phyloP scores from a whole-genome alignment of 2,329 filamentous ascomycete genomes.

The Metarhizium anisopliae region DNA sequence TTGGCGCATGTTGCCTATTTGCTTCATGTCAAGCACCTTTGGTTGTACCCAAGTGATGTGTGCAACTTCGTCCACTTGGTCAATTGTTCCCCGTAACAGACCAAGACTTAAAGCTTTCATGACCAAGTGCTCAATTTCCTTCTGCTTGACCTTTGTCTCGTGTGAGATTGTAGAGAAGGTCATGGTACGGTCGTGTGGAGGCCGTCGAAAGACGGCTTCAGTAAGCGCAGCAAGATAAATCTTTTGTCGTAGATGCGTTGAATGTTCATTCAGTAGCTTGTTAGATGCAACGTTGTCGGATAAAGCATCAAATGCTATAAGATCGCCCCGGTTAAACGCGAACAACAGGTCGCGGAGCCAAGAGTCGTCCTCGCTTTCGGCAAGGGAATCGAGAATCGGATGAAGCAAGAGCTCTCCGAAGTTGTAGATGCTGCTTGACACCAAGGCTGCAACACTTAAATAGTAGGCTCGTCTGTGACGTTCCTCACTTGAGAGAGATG shows the following conservation, averaged over 20 bases:
- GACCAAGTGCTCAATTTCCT: constrained; percentile 94
- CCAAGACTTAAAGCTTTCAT: constrained; percentile 99
- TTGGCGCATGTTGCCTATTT: constrained; percentile 86
- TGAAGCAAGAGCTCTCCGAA: constrained; percentile 98
- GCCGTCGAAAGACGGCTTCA: constrained; percentile 90
- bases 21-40: constrained; percentile 90
- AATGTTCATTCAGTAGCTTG: constrained; percentile 68
- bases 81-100: constrained; percentile 81
- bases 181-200: constrained; percentile 92
- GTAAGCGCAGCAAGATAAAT: constrained; percentile 95
- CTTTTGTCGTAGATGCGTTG: constrained; percentile 86
- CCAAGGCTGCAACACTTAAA: constrained; percentile 81
- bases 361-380: constrained; percentile 58
- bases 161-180: constrained; percentile 79
- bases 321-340: constrained; percentile 92
- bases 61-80: constrained; percentile 90
- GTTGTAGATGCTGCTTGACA: constrained; percentile 96
- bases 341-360: constrained; percentile 97
- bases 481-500: constrained; percentile 63
- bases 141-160: constrained; percentile 83
- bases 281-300: constrained; percentile 75
- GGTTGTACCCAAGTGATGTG: constrained; percentile 98
- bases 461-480: constrained; percentile 81
- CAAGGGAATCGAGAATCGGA: constrained; percentile 81
- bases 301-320: constrained; percentile 77